phyloP scores from a whole-genome alignment of 352 stramenopile genomes.

The Phytopythium chamaehyphon region DNA sequence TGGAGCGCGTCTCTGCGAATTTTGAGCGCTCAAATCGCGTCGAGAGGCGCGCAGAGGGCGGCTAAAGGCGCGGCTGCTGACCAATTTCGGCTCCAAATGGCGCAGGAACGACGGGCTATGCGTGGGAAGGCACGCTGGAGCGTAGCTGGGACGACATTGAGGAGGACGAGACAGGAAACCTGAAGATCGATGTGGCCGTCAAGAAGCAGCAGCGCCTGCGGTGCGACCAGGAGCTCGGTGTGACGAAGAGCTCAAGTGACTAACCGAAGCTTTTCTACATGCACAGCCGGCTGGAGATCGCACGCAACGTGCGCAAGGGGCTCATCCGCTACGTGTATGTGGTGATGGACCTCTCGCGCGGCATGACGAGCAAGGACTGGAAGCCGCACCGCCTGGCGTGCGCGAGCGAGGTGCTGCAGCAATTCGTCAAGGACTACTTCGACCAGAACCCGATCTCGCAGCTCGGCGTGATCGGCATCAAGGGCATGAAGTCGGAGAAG shows the following conservation, averaged over 20 bases:
- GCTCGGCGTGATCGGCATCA: slow-evolving; percentile 87
- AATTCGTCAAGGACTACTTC: slow-evolving; percentile 91
- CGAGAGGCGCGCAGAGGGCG: too few species aligned
- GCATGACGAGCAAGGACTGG: slow-evolving; percentile 86
- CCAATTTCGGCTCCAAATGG: too few species aligned
- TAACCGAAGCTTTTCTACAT: neutral
- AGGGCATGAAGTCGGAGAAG: slow-evolving; percentile 89
- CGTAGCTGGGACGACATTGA: slow-evolving; percentile 85
- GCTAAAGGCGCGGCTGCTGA: too few species aligned
- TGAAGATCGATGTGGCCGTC: slow-evolving; percentile 65
- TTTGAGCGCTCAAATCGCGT: too few species aligned
- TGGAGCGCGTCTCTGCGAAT: too few species aligned
- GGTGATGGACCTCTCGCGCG: slow-evolving; percentile 81
- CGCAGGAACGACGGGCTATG: slow-evolving; percentile 47
- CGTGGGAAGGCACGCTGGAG: slow-evolving; percentile 82
- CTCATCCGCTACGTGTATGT: slow-evolving; percentile 87
- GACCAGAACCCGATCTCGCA: slow-evolving; percentile 94
- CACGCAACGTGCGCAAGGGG: slow-evolving; percentile 80
- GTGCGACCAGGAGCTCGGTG: slow-evolving; percentile 18
- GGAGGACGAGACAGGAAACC: slow-evolving; percentile 77
- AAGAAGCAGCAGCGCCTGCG: slow-evolving; percentile 72
- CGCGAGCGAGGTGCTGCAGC: slow-evolving; percentile 61
- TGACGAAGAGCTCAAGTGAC: neutral
- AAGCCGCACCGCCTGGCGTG: slow-evolving; percentile 77
- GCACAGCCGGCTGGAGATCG: slow-evolving; percentile 70